A percentile compares a stretch with the other conserved stretches of the same genome.
phyloP scores from a whole-genome alignment of 2,329 filamentous ascomycete genomes.

The Lachnellula willkommii region DNA sequence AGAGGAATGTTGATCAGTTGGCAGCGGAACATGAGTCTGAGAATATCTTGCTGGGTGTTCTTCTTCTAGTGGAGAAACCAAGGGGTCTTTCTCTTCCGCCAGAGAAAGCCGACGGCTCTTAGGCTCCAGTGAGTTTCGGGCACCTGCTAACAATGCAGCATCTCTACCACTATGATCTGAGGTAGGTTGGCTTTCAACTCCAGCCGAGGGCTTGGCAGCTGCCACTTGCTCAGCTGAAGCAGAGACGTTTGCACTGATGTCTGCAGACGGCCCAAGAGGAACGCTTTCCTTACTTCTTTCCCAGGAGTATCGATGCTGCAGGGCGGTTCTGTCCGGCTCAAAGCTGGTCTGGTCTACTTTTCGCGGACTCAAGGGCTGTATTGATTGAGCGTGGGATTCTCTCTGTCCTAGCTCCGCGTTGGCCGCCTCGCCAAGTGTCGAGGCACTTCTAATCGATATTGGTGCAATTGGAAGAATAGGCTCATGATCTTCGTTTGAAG shows the following conservation, averaged over 20 bases:
- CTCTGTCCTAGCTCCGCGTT: slow-evolving; percentile 18
- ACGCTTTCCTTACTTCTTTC: slow-evolving; percentile 23
- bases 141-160: slow-evolving; percentile 12
- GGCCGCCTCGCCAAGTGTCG: background rate
- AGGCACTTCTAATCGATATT: slow-evolving; percentile 2
- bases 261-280: background rate
- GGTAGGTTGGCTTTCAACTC: slow-evolving; percentile 1
- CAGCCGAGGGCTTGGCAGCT: background rate
- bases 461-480: slow-evolving; percentile 2
- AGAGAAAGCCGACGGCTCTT: slow-evolving; percentile 34
- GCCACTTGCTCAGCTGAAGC: background rate
- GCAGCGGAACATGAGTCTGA: slow-evolving; percentile 15
- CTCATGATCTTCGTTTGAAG: slow-evolving; percentile 37
- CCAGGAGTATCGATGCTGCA: slow-evolving; percentile 28
- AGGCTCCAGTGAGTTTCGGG: background rate
- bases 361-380: slow-evolving; percentile 24
- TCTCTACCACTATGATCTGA: slow-evolving; percentile 12
- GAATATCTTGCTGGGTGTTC: slow-evolving; percentile 34
- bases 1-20: slow-evolving; percentile 14
- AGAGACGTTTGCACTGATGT: background rate
- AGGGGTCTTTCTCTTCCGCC: slow-evolving; percentile 42
- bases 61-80: slow-evolving; percentile 35
- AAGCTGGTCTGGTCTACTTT: slow-evolving; percentile 9
- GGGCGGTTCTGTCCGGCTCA: slow-evolving; percentile 9
- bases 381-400: slow-evolving; percentile 22